Percentiles rank a stretch among this genome's conserved stretches.
phyloP scores from a whole-genome alignment of 2,329 filamentous ascomycete species.

The Exophiala sp. region DNA sequence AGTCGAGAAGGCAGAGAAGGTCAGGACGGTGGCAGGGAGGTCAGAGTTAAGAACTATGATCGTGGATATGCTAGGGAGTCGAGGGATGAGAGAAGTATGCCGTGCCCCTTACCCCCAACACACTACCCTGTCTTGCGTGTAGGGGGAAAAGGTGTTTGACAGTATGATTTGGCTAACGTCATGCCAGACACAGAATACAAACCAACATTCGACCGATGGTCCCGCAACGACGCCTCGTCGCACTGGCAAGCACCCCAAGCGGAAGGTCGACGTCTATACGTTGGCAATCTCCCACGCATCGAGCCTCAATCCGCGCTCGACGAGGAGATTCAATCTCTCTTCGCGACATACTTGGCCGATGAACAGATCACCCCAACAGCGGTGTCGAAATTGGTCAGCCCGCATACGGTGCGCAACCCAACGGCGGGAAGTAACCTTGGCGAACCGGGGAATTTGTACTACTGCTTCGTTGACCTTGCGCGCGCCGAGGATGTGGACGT shows the following conservation, averaged over 20 bases:
- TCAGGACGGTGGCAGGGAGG: conserved; percentile 9
- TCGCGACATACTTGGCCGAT: conserved; percentile 28
- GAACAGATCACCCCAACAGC: conserved; percentile 44
- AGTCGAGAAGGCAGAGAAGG: neutral
- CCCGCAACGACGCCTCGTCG: conserved; percentile 37
- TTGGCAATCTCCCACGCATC: conserved; percentile 47
- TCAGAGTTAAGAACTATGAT: conserved; percentile 18
- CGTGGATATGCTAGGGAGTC: conserved; percentile 14
- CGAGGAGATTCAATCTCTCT: conserved; percentile 43
- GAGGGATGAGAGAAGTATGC: conserved; percentile 20
- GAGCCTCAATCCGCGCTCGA: conserved; percentile 41
- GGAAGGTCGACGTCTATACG: conserved; percentile 43
- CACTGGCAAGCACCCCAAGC: conserved; percentile 31
- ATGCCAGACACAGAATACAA: conserved; percentile 19
- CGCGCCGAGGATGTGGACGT: conserved; percentile 52
- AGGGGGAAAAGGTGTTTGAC: neutral
- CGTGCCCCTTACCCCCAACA: too few relatives aligned
- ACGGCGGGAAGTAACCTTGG: conserved; percentile 42
- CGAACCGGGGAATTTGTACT: conserved; percentile 57
- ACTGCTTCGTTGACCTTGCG: conserved; percentile 63
- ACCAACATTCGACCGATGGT: conserved; percentile 42
- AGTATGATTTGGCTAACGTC: neutral
- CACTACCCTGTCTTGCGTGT: neutral
- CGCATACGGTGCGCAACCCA: conserved; percentile 40
- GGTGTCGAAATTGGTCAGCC: conserved; percentile 56